Base-by-base conservation (phyloP, 805 yeast species). In the Danielia oregonensis region DNA sequence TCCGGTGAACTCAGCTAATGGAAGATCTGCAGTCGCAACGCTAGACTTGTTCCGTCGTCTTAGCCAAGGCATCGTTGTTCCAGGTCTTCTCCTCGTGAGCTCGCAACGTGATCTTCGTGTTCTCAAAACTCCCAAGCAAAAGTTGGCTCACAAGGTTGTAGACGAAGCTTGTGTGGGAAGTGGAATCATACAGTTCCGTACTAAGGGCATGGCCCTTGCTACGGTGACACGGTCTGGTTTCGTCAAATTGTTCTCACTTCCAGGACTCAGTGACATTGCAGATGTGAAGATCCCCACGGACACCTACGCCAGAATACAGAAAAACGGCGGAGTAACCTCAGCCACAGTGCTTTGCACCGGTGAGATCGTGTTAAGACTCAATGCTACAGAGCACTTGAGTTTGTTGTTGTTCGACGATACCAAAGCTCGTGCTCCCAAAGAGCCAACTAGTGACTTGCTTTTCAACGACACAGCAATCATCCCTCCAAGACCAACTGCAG, bases 401-500 rank as follows among this genome's bases (percentile, higher is more conserved):
- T 40, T 65, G 19, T 44, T 61, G 11, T 35, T 55, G 5, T 48
- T 39, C 23, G 42, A 45, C 10, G 50, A 54, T 11, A 32, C 47
- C 25, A 54, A 52, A 32, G 48, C 42, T 26, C 37, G 48, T 24
- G 19, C 46, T 1, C 44, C 33, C 17, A 49, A 49, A 30, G 50
- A 44, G 13, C 49, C 50, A 2, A 9, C 9, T 9, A 59, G 68
- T 4, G 95, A 86, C 55, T 61, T 70, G 2, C 60, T 93, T 23
- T 89, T 82, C 61, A 82, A 85, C 50, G 82, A 76, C 17, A 74
- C 78, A 41, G 69, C 83, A 29, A 62, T 72, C 5, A 73, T 82
- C 14, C 94, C 96, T 2, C 74, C 77, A 21, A 70, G 97, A 30
- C 99, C 98, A 2, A 70, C 76, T 4, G 77, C 86, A 5, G 77